Conservation (phyloP, 306 rosid genomes). For the Alnus rubra region DNA sequence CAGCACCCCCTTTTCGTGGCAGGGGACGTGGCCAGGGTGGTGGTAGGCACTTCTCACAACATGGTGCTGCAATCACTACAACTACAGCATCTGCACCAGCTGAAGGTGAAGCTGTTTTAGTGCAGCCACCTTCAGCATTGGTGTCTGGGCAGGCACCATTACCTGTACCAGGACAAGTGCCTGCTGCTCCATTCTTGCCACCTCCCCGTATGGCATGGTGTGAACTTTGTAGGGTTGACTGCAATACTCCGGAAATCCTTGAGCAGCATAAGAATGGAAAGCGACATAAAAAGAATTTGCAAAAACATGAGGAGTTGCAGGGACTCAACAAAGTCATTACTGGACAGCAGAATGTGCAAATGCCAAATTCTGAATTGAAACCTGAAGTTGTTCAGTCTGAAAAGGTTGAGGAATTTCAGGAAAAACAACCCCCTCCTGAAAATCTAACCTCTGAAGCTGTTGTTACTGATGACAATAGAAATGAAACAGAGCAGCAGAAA, state of each 20-base stretch:
- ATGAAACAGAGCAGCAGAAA: conserved; percentile 44
- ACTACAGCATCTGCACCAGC: conserved; percentile 37
- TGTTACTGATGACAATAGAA: conserved; percentile 38
- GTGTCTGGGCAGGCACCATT: conserved; percentile 36
- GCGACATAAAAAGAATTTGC: conserved; percentile 71
- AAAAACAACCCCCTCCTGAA: conserved; percentile 33
- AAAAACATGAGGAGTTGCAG: conserved; percentile 64
- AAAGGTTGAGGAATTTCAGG: conserved; percentile 45
- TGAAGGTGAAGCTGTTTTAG: conserved; percentile 40
- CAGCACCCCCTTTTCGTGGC: conserved; percentile 36
- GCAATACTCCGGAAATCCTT: conserved; percentile 74
- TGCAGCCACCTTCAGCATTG: conserved; percentile 47
- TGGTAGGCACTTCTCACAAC: conserved; percentile 53
- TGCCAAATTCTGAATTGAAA: conserved; percentile 50
- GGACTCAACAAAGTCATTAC: conserved; percentile 50
- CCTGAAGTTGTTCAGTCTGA: conserved; percentile 44
- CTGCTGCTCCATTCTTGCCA: conserved; percentile 43
- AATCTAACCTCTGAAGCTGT: conserved; percentile 37
- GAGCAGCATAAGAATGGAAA: conserved; percentile 83
- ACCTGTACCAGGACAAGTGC: conserved; percentile 49
- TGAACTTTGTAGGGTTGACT: conserved; percentile 85
- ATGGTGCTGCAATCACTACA: conserved; percentile 49
- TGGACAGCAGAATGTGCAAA: conserved; percentile 45
- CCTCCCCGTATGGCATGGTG: conserved; percentile 56
- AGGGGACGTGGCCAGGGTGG: conserved; percentile 64